Base-by-base conservation (phyloP, 805 yeast genomes). In the Lipomyces spencermartinsiae region DNA sequence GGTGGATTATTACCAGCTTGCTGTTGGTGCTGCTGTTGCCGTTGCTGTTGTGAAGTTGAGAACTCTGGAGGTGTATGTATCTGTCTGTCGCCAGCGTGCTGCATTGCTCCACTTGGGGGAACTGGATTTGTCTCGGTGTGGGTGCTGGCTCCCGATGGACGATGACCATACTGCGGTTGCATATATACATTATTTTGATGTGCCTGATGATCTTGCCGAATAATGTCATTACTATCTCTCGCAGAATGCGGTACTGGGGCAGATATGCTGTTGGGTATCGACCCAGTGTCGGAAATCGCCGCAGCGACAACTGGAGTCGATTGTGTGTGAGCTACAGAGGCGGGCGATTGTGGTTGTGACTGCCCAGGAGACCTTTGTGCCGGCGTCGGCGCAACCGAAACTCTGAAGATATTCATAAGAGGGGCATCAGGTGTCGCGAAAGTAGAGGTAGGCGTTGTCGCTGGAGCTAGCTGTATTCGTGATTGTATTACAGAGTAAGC, bases 381-480 rank as follows among this genome's bases (percentile, higher is more conserved):
- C 19, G n/a, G 49, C 49, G 22, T 14, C 22, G 49, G 19, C 49
- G 19, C 19, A 19, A 43, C 49, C 7, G 49, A n/a, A 31, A 39
- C 46, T 4, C 58, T 51, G 54, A 63, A 63, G 37, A 34, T 58
- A 19, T 58, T 61, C 66, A 63, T 31, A 31, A 62, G 35, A 10
- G 66, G 54, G 1, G 55, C 62, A 49, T 63, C 66, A 5, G 62
- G 34, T 10, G 43, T 5, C n/a, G 58, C 58, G 31, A 58, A 33
- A 2, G 62, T 35, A 19, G 66, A 33, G 2, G 62, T 35, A 19
- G 66, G 34, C 9, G 59, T 8, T 2, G 49, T 43, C 22, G 49
- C 16, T 43, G 49, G 49, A n/a, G n/a, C 49, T 16, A 19, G 49
- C 49, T 43, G 49, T n/a, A 43, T n/a, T 43, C 49, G 49, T 1